Conservation (phyloP, 148 eudicot species). For the Camellia granthamiana region DNA sequence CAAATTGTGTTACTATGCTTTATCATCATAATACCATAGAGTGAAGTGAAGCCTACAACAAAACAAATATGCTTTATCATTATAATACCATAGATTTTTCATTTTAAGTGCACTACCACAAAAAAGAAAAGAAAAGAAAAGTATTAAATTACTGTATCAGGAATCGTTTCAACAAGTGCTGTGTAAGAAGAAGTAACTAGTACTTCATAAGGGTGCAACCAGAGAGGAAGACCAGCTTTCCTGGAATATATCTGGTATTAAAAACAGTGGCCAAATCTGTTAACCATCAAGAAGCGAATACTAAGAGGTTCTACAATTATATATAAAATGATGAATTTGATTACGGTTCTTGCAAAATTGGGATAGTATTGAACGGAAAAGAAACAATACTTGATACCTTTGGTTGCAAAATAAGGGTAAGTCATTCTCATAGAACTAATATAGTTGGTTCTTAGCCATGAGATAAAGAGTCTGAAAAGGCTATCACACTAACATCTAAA, state of each 20-base stretch:
- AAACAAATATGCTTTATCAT: conserved; percentile 12
- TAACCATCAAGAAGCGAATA: conserved; percentile 11
- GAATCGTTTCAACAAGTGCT: conserved; percentile 95
- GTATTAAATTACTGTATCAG: conserved; percentile 75
- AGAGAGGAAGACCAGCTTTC: conserved; percentile 98
- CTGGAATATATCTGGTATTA: conserved; percentile 86
- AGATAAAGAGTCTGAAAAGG: conserved; percentile 2
- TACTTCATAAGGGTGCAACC: conserved; percentile 99
- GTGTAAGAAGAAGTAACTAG: conserved; percentile 96
- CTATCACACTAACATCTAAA: background rate
- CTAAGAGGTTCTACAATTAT: background rate
- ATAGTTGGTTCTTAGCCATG: too few relatives aligned
- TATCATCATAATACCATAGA: conserved; percentile 31
- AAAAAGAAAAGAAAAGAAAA: background rate
- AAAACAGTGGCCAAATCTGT: conserved; percentile 2
- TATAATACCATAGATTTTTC: background rate
- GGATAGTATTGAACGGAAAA: background rate
- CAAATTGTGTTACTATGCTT: background rate
- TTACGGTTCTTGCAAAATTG: background rate
- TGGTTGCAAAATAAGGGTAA: background rate
- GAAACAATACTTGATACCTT: background rate
- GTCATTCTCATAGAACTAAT: background rate
- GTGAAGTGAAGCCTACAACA: conserved; percentile 87
- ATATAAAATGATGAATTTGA: too few relatives aligned
- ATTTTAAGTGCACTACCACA: background rate